Evolutionary conservation across 257 asterid genomes (phyloP).

Genomic region (Rhazya stricta): DNA sequence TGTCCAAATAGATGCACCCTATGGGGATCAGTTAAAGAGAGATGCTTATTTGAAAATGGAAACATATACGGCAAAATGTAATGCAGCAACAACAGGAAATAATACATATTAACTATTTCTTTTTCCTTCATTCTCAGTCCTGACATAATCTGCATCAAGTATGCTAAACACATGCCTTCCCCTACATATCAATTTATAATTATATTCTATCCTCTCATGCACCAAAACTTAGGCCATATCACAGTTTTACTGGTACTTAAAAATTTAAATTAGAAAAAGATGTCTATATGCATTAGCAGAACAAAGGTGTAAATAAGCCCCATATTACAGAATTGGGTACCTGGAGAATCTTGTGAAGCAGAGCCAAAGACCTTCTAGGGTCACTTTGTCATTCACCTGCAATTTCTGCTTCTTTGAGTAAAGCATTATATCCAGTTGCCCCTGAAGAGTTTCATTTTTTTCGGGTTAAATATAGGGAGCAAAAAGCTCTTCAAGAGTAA

Average conservation of each 20-base stretch:
- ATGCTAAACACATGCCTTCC: not conserved
- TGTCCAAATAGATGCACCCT: not conserved
- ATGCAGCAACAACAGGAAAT: not conserved
- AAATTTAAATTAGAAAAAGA: not conserved
- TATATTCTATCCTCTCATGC: too few species aligned
- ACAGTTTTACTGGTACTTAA: not conserved
- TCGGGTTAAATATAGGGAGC: constrained; percentile 43
- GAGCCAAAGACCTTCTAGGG: constrained; percentile 39
- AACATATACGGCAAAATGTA: not conserved
- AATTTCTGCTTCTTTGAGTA: constrained; percentile 61
- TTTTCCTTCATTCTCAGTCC: not conserved
- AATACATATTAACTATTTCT: not conserved
- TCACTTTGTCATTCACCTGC: constrained; percentile 38
- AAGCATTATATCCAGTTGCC: constrained; percentile 47
- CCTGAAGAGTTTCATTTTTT: constrained; percentile 56
- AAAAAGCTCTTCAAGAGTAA: constrained; percentile 13
- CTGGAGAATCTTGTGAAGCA: constrained; percentile 62
- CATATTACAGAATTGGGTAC: constrained; percentile 25
- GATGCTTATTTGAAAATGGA: not conserved
- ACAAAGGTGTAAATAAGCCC: not conserved
- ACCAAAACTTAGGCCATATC: not conserved
- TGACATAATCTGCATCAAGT: not conserved
- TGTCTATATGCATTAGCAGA: not conserved
- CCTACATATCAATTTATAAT: not conserved
- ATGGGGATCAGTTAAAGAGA: not conserved